A percentile compares a stretch with the other conserved stretches of the same genome.
Conservation (phyloP, 2,329 filamentous ascomycete genomes). For the Scopulariopsis brevicaulis region DNA sequence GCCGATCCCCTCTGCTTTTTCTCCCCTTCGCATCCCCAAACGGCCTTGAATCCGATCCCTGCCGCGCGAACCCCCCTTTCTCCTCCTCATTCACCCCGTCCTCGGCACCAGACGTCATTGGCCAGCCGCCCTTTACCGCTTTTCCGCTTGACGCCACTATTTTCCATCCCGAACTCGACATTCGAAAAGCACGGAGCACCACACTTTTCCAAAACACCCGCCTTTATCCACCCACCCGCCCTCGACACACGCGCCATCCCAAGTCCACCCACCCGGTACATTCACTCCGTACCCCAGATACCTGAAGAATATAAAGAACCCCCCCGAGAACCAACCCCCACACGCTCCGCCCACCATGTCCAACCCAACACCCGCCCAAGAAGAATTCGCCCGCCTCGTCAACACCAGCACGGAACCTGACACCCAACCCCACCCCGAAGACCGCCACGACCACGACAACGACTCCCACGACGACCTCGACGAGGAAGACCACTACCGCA, state of each 20-base stretch:
- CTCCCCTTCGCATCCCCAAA: neutral
- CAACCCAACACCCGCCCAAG: conserved; percentile 46
- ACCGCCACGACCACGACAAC: conserved; percentile 36
- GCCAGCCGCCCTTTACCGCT: neutral
- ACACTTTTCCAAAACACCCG: neutral
- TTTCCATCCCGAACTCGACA: neutral
- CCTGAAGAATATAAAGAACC: neutral
- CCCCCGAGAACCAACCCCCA: neutral
- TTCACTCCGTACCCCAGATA: neutral
- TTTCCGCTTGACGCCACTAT: neutral
- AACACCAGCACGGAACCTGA: conserved; percentile 32
- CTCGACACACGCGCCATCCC: too few relatives aligned
- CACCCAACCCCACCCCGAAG: conserved; percentile 41
- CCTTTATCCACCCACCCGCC: neutral
- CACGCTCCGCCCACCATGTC: conserved; percentile 31
- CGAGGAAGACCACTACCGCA: conserved; percentile 43
- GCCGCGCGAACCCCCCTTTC: neutral
- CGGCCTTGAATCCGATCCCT: neutral
- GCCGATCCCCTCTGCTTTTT: too few relatives aligned
- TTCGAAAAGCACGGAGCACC: too few relatives aligned
- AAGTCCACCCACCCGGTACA: too few relatives aligned
- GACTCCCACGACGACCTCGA: conserved; percentile 39
- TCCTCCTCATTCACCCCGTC: neutral
- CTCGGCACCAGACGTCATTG: neutral
- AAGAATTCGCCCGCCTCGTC: conserved; percentile 55